Evolutionary conservation across 108 stramenopile genomes (phyloP).

Genomic region (Pseudonitzschia delicatissima): DNA sequence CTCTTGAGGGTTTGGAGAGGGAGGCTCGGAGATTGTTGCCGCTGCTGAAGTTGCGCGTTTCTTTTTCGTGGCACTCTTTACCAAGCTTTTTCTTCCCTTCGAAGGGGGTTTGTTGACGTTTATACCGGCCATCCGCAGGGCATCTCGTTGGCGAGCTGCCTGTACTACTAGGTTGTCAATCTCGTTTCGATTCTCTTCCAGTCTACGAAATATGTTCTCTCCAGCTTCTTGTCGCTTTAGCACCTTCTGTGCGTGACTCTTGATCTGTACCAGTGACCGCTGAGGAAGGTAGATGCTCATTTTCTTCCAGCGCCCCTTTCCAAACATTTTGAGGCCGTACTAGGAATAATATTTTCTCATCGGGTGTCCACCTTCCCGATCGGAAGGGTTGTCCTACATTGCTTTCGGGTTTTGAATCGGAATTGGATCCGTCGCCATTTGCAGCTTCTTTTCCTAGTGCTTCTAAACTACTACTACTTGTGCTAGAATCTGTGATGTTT

Average conservation of each 20-base stretch:
- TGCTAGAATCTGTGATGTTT: neutral
- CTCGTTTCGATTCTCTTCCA: conserved; percentile 39
- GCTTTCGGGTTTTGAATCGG: neutral
- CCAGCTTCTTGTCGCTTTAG: conserved; percentile 48
- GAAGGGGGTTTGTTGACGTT: neutral
- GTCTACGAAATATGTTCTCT: conserved; percentile 47
- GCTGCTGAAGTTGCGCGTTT: neutral
- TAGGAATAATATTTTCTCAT: conserved; percentile 88
- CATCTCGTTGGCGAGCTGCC: conserved; percentile 29
- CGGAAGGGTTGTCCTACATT: conserved; percentile 1
- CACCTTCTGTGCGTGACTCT: conserved; percentile 64
- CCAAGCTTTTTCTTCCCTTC: neutral
- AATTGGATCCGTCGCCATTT: neutral
- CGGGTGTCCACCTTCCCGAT: conserved; percentile 86
- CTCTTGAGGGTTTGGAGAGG: neutral
- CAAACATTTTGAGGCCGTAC: conserved; percentile 81
- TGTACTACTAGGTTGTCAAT: conserved; percentile 35
- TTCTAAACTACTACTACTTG: neutral
- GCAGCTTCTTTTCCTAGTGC: neutral
- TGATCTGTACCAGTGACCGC: conserved; percentile 60
- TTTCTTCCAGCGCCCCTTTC: conserved; percentile 90
- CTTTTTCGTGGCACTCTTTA: neutral
- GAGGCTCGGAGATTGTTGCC: neutral
- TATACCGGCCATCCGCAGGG: conserved; percentile 6
- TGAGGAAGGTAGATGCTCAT: conserved; percentile 55